These are phyloP conservation scores for Pestalotiopsis sp. DNA, from an alignment of 2,329 filamentous ascomycete species.

Conservation along the genomic window DNA sequence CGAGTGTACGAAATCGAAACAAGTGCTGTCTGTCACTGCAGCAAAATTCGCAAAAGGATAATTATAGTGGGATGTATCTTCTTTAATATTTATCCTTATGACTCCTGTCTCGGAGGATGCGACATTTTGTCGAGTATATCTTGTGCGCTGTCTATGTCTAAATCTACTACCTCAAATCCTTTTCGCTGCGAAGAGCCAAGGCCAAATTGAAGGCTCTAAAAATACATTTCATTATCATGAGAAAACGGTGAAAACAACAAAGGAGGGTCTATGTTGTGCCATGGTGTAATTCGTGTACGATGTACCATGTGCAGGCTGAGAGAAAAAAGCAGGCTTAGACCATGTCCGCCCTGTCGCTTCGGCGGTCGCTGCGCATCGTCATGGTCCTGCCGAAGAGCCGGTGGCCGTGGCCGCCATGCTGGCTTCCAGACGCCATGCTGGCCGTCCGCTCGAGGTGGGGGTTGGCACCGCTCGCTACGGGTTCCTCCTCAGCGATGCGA, in stretches of 20 bases:
- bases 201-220: not conserved
- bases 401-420: not conserved
- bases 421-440: constrained; percentile 8
- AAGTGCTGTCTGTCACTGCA: too few relatives aligned
- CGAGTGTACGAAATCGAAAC: too few relatives aligned
- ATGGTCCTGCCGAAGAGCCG: constrained; percentile 4
- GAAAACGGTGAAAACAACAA: not conserved
- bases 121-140: not conserved
- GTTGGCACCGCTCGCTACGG: constrained; percentile 29
- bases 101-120: not conserved
- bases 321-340: not conserved
- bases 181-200: not conserved
- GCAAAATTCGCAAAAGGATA: not conserved
- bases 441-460: constrained; percentile 16
- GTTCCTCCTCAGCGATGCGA: constrained; percentile 25
- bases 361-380: not conserved
- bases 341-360: constrained; percentile 2
- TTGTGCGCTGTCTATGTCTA: constrained; percentile 5
- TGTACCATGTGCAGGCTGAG: not conserved
- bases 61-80: not conserved
- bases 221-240: constrained; percentile 8
- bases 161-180: not conserved
- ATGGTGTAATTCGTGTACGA: not conserved
- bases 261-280: not conserved
- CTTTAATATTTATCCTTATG: not conserved